A percentile compares a stretch with the other conserved stretches of the same genome.
These are phyloP conservation scores for Rhododendron molle DNA, from an alignment of 148 eudicot species.

Conservation along the genomic window DNA sequence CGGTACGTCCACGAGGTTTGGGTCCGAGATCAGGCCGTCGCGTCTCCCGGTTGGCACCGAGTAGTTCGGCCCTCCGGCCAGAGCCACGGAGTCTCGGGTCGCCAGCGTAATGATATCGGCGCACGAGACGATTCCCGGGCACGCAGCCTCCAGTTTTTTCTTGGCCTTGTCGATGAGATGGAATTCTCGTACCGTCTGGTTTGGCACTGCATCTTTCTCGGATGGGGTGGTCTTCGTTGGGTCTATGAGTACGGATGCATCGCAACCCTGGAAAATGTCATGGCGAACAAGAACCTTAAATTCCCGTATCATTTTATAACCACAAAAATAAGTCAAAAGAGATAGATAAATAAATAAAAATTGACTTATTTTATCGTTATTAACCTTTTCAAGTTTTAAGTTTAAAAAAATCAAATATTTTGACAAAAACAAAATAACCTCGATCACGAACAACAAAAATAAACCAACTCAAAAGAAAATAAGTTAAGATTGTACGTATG, in stretches of 20 bases:
- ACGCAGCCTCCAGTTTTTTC: neutral
- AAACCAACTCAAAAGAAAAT: no score
- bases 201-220: neutral
- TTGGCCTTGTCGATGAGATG: neutral
- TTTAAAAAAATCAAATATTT: no score
- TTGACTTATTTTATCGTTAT: no score
- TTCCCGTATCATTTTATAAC: neutral
- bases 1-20: neutral
- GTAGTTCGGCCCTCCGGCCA: neutral
- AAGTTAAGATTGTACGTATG: no score
- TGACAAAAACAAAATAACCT: no score
- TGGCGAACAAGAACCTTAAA: neutral
- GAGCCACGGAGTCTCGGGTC: neutral
- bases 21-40: neutral
- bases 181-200: neutral
- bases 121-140: neutral
- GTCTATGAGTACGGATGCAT: neutral
- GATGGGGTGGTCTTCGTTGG: neutral
- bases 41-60: neutral
- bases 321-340: no score
- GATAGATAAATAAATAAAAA: no score
- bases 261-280: slow-evolving; percentile 7
- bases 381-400: no score
- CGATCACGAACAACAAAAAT: no score
- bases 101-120: neutral